phyloP scores from a whole-genome alignment of 148 eudicot species.

The Silene conica region DNA sequence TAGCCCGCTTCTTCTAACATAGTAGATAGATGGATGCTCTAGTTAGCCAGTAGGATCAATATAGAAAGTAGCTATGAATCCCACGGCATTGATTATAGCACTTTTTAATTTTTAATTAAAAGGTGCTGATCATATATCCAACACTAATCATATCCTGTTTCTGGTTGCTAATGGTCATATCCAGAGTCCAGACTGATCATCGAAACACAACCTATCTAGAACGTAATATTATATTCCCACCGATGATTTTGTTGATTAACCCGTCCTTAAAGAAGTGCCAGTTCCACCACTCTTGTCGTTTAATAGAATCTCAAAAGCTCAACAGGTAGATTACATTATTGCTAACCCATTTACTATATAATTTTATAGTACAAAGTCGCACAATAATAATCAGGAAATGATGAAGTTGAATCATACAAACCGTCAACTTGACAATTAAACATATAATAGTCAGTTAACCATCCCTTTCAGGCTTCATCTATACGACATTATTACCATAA shows the following conservation, averaged over 20 bases:
- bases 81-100: too few species aligned
- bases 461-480: not conserved
- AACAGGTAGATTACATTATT: conserved; percentile 4
- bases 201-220: not conserved
- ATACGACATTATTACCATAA: not conserved
- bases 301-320: not conserved
- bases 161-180: not conserved
- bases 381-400: not conserved
- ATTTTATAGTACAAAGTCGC: conserved; percentile 1
- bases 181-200: not conserved
- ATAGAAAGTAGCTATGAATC: too few species aligned
- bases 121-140: not conserved
- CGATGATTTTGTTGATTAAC: not conserved
- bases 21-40: too few species aligned
- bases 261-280: not conserved
- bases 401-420: too few species aligned
- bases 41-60: too few species aligned
- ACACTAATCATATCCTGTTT: not conserved
- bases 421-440: not conserved
- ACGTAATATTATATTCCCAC: not conserved
- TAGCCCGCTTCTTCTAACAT: too few species aligned
- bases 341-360: not conserved
- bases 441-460: not conserved
- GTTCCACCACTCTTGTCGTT: not conserved
- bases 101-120: not conserved